Evolutionary conservation across 75 land plant species (phyloP).

Genomic region (Azolla pinnata): DNA sequence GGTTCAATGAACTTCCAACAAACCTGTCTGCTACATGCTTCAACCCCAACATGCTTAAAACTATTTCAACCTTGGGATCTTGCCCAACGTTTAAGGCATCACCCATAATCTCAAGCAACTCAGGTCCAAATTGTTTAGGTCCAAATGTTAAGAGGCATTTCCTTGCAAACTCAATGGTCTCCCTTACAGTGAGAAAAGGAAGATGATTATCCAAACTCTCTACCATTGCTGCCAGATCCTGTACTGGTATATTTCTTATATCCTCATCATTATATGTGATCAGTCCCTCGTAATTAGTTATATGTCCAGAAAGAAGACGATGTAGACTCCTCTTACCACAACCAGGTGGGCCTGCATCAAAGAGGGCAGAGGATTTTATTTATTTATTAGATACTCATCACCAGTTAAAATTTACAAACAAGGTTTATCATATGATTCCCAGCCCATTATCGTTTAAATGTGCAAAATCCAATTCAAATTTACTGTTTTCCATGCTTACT

Average conservation of each 20-base stretch:
- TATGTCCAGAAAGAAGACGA: constrained; percentile 13
- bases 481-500: no score
- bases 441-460: no score
- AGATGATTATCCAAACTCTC: constrained; percentile 12
- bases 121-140: neutral
- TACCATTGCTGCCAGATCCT: constrained; percentile 17
- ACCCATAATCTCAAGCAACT: neutral
- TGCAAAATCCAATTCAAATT: no score
- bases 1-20: constrained; percentile 8
- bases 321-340: constrained; percentile 14
- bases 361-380: no score
- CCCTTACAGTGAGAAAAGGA: constrained; percentile 30
- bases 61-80: constrained; percentile 17
- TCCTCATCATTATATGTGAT: constrained; percentile 18
- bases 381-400: no score
- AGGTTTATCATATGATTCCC: no score
- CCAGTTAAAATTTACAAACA: no score
- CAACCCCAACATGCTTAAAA: constrained; percentile 20
- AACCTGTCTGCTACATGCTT: constrained; percentile 12
- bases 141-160: constrained; percentile 21
- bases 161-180: constrained; percentile 35
- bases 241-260: constrained; percentile 10
- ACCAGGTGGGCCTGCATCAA: constrained; percentile 23
- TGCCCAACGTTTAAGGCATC: neutral
- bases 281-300: constrained; percentile 10